phyloP scores from a whole-genome alignment of 768 basidiomycete species.

The Podaxis mareebaensis region DNA sequence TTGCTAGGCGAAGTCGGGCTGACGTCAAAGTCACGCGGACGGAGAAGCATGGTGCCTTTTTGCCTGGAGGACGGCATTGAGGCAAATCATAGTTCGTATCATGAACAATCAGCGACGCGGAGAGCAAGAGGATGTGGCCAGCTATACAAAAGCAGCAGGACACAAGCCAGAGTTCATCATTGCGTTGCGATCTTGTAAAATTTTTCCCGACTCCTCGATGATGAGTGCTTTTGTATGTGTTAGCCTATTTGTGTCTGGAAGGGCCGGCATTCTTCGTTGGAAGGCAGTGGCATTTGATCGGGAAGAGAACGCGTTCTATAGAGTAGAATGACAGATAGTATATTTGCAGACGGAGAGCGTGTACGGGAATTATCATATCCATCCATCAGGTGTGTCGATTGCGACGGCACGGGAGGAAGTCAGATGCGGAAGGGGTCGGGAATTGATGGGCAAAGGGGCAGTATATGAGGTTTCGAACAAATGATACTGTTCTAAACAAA shows the following conservation, averaged over 20 bases:
- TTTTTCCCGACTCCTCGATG: not conserved
- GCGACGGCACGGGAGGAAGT: not conserved
- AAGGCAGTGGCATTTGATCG: slow-evolving; percentile 14
- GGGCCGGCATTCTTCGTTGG: not conserved
- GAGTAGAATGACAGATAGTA: slow-evolving; percentile 7
- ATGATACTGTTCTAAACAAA: slow-evolving; percentile 7
- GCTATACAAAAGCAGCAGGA: not conserved
- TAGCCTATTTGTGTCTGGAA: not conserved
- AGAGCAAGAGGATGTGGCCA: not conserved
- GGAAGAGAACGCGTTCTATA: slow-evolving; percentile 7
- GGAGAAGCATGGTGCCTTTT: not conserved
- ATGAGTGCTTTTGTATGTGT: not conserved
- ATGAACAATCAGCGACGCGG: not conserved
- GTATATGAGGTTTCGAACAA: not conserved
- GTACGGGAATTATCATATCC: slow-evolving; percentile 10
- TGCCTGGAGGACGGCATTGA: not conserved
- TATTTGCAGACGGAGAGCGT: not conserved
- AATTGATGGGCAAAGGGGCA: not conserved
- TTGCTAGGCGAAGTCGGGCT: not conserved
- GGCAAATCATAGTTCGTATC: not conserved
- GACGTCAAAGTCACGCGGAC: slow-evolving; percentile 11
- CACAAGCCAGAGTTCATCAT: not conserved
- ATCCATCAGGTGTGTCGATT: slow-evolving; percentile 4
- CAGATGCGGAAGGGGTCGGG: not conserved
- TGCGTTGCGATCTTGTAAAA: too few species aligned